Evolutionary conservation across 2,329 filamentous ascomycete genomes (phyloP).

Genomic region (Neoarthrinium moseri): DNA sequence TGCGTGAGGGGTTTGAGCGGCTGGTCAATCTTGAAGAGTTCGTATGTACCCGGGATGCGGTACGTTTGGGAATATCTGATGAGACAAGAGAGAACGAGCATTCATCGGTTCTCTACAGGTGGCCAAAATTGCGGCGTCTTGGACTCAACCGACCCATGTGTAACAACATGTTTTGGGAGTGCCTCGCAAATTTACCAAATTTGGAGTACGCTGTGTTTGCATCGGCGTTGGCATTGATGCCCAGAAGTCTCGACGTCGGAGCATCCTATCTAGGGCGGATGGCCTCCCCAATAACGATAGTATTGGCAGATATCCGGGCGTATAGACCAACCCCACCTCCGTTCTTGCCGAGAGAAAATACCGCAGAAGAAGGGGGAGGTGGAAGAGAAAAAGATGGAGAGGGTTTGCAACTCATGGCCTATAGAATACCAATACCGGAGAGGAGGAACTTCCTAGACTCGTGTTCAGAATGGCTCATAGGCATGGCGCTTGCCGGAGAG

Average conservation of each 20-base stretch:
- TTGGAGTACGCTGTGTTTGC: constrained; percentile 6
- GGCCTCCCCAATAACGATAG: background rate
- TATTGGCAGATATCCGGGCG: constrained; percentile 3
- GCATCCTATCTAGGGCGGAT: background rate
- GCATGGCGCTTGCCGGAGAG: constrained; percentile 3
- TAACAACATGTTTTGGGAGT: constrained; percentile 8
- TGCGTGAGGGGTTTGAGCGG: constrained; percentile 43
- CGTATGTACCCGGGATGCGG: constrained; percentile 39
- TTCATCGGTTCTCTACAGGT: constrained; percentile 5
- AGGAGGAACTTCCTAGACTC: constrained; percentile 7
- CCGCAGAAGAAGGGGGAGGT: background rate
- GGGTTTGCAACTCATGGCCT: constrained; percentile 1
- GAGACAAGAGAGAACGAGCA: background rate
- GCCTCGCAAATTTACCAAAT: constrained; percentile 2
- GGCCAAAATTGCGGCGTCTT: constrained; percentile 9
- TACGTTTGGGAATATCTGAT: background rate
- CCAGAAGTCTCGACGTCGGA: background rate
- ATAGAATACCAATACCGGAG: background rate
- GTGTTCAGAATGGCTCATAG: constrained; percentile 6
- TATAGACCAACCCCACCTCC: too few species aligned
- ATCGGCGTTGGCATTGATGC: background rate
- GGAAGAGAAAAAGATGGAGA: background rate
- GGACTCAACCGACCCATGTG: constrained; percentile 7
- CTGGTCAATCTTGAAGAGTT: constrained; percentile 46
- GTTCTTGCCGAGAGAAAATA: constrained; percentile 1